A percentile compares a stretch with the other conserved stretches of the same genome.
Conservation (phyloP, 1,284 basidiomycete species). For the Apiotrichum veenhuisii region DNA sequence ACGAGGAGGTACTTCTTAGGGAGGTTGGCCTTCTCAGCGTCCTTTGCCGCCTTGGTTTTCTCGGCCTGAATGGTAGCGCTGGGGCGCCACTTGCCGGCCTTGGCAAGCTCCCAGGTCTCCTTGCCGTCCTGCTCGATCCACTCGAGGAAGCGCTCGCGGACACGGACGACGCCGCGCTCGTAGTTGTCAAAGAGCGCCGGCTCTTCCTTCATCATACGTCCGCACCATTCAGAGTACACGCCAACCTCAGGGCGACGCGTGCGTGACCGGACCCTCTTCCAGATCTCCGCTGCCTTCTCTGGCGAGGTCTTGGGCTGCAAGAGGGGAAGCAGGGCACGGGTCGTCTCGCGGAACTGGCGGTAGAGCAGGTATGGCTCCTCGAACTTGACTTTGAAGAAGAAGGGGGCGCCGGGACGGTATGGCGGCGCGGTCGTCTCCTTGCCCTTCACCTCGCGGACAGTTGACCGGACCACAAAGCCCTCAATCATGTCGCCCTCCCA, state of each 20-base stretch:
- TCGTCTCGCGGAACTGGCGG: slow-evolving; percentile 94
- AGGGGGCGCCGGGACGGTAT: slow-evolving; percentile 72
- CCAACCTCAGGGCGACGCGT: slow-evolving; percentile 48
- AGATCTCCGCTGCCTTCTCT: slow-evolving; percentile 28
- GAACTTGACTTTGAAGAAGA: slow-evolving; percentile 99
- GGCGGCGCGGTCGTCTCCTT: slow-evolving; percentile 54
- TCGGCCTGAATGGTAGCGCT: slow-evolving; percentile 6
- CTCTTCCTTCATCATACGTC: slow-evolving; percentile 62
- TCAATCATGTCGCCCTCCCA: slow-evolving; percentile 88
- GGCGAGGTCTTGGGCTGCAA: slow-evolving; percentile 11
- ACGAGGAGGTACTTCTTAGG: slow-evolving; percentile 77
- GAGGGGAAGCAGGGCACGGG: slow-evolving; percentile 64
- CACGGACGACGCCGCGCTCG: slow-evolving; percentile 70
- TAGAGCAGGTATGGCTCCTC: slow-evolving; percentile 99
- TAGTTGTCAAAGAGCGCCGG: slow-evolving; percentile 63
- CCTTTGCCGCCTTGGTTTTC: slow-evolving; percentile 20
- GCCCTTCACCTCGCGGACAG: slow-evolving; percentile 51
- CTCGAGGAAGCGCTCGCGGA: slow-evolving; percentile 71
- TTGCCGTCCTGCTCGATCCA: slow-evolving; percentile 62
- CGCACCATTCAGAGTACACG: slow-evolving; percentile 51
- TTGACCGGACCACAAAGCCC: slow-evolving; percentile 90
- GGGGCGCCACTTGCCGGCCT: slow-evolving; percentile 40
- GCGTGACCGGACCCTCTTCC: slow-evolving; percentile 37
- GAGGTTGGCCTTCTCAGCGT: slow-evolving; percentile 29
- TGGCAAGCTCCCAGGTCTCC: slow-evolving; percentile 51